phyloP scores from a whole-genome alignment of 2,329 filamentous ascomycete genomes.

The Lecanicillium sp. region DNA sequence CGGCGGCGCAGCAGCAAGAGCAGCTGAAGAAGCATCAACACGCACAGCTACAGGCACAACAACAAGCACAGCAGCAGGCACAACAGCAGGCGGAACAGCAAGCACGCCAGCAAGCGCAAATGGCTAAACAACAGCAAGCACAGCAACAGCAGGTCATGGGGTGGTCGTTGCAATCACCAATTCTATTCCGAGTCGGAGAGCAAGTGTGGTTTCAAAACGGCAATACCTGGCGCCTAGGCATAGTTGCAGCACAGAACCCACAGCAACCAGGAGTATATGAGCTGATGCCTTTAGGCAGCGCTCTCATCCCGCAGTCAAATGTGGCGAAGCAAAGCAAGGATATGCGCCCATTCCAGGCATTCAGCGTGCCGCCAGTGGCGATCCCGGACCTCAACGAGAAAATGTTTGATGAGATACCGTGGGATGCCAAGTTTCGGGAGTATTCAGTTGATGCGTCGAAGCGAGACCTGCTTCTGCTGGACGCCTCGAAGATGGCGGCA shows the following conservation, averaged over 20 bases:
- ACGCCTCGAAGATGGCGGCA: constrained; percentile 47
- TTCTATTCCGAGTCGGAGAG: constrained; percentile 43
- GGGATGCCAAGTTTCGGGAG: constrained; percentile 32
- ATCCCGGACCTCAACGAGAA: constrained; percentile 34
- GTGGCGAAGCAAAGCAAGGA: constrained; percentile 35
- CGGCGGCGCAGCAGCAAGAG: constrained; percentile 1
- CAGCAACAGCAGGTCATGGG: constrained; percentile 14
- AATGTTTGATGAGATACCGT: constrained; percentile 36
- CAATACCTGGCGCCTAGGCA: constrained; percentile 42
- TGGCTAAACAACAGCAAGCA: neutral
- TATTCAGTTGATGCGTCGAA: constrained; percentile 30
- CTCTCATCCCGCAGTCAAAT: constrained; percentile 30
- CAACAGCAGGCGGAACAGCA: constrained; percentile 13
- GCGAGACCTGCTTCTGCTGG: constrained; percentile 38
- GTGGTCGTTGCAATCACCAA: constrained; percentile 29
- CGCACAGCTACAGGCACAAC: constrained; percentile 11
- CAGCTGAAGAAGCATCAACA: constrained; percentile 16
- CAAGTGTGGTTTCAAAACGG: constrained; percentile 45
- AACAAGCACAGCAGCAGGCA: constrained; percentile 17
- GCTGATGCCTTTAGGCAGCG: constrained; percentile 37
- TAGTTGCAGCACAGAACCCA: constrained; percentile 31
- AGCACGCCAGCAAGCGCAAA: neutral
- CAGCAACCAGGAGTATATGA: constrained; percentile 27
- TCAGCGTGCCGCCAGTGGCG: constrained; percentile 41
- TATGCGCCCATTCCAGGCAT: constrained; percentile 46